Base-by-base conservation (phyloP, 768 basidiomycete species). In the Pisolithus tinctorius region DNA sequence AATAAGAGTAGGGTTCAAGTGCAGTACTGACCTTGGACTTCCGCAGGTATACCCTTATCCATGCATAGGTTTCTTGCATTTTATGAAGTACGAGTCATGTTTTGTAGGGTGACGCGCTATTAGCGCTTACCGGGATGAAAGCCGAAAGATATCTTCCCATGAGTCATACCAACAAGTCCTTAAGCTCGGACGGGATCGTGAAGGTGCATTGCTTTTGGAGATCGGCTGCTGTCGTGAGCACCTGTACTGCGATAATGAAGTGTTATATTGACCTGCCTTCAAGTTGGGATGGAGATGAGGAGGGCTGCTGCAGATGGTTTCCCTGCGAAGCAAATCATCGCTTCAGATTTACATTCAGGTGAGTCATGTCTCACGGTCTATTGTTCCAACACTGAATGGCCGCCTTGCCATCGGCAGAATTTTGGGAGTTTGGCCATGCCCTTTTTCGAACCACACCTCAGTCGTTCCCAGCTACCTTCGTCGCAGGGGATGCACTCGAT, bases 361-460 rank as follows among this genome's bases (percentile, higher is more conserved):
- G 39, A 51, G 25, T 27, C n/a, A 46, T 46, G 45, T 20, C 7
- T 30, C 42, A 27, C 25, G 11, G 10, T 50, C 17, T 20, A 26
- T 38, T 5, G 10, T 27, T 10, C 14, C 17, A 25, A 6, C 6
- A 27, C 8, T 13, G 5, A 25, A 43, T 25, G 14, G 20, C 6
- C 25, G 25, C 20, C 20, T 20, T 20, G 20, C 3, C 25, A 14
- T 6, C 14, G 29, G 16, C 50, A 84, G 83, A 67, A 9, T 80
- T 81, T 54, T 85, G 82, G 83, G 71, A 79, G 4, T 69, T 76
- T 4, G 84, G 84, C 1, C 82, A 86, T 54, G 69, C 77, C 40
- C 69, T 86, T 14, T 87, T 84, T 67, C 72, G 63, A 46, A 72
- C 77, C 4, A 79, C 70, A 0, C 73, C 76, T 0, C 66, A 74